These are phyloP conservation scores for Backusella sp. DNA, from an alignment of 192 early-diverging fungal species.

Conservation along the genomic window DNA sequence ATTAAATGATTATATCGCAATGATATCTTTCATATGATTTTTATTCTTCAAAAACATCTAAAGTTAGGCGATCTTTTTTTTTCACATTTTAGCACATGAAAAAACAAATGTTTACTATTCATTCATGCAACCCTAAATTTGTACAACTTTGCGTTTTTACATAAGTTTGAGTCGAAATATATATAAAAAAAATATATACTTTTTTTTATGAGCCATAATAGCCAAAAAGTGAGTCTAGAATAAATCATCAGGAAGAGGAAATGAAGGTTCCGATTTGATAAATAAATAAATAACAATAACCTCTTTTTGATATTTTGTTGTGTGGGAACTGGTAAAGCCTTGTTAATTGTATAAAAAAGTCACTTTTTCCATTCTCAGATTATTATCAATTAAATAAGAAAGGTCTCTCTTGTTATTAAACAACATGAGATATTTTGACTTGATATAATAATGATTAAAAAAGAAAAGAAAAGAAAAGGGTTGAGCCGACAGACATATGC, in stretches of 20 bases:
- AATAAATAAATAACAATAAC: neutral
- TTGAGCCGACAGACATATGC: neutral
- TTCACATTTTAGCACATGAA: constrained; percentile 3
- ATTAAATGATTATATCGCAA: neutral
- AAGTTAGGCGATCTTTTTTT: neutral
- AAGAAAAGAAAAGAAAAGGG: too few relatives aligned
- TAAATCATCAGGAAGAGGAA: neutral
- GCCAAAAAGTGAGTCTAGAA: neutral
- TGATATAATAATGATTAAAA: too few relatives aligned
- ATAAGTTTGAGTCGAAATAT: neutral
- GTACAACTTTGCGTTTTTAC: neutral
- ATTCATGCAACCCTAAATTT: constrained; percentile 6
- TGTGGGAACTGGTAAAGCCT: neutral
- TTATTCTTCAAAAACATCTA: neutral
- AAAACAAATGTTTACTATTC: neutral
- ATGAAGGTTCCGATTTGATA: neutral
- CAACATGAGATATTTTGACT: neutral
- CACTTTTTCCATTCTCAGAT: neutral
- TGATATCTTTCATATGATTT: neutral
- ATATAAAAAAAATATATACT: too few relatives aligned
- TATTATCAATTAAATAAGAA: neutral
- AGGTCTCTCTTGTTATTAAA: neutral
- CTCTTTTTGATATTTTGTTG: neutral
- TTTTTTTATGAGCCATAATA: neutral
- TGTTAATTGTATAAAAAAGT: neutral